Base-by-base conservation (phyloP, 192 early-diverging fungal genomes). In the Linnemannia exigua region DNA sequence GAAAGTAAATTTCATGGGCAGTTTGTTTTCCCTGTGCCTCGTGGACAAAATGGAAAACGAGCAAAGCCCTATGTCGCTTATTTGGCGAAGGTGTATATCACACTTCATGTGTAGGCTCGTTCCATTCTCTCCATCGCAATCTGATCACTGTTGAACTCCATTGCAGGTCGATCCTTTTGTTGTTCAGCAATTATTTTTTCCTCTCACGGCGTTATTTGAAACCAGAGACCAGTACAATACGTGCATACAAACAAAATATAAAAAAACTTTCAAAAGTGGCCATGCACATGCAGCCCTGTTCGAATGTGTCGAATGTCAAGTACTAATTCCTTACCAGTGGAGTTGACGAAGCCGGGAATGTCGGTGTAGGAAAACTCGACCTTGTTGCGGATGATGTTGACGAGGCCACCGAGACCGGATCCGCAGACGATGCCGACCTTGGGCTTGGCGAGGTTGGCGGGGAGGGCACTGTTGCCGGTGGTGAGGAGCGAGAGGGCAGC, bases 391-490 rank as follows among this genome's bases (percentile, higher is more conserved):
- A 97, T 90, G 67, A 89, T 91, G 66, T 95, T 92, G n/a, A 93
- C 95, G 17, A 97, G 87, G 19, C 95, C 94, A 66, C 95, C 94
- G 37, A 98, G 90, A 5, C 97, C 96, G 35, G 92, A 92, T 33
- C 97, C 97, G 88, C 96, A 97, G 70, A 97, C 91, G 38, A 98
- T 92, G 17, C 92, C 96, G 68, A 98, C 88, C 74, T 90, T 88
- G n/a, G 95, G 91, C 67, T 84, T 77, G 51, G 81, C 66, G 33
- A 86, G 67, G 50, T 91, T 67, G 68, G 67, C 68, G 58, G 88
- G 84, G 33, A 89, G 68, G 61, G 84, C 78, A 5, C 74, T 70
- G 67, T 79, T 74, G 33, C 84, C 84, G 50, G 70, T 2, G n/a
- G 84, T 86, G 70, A 86, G 79, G 79, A 80, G 76, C 25, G 77